Base-by-base conservation (phyloP, 2,329 filamentous ascomycete genomes). In the Pseudogymnoascus sp. region DNA sequence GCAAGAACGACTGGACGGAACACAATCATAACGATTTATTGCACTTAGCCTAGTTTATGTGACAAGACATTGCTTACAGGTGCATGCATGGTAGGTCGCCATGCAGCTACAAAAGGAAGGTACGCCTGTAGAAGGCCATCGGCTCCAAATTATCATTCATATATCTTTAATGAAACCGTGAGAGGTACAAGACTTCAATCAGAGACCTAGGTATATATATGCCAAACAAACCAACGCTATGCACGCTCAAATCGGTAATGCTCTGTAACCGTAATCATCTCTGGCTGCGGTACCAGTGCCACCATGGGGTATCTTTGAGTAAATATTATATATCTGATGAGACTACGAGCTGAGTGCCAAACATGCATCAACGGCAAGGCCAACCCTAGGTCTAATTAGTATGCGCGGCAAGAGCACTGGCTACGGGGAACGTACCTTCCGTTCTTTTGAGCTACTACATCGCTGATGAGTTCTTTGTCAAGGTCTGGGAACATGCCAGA, bases 401-500 rank as follows among this genome's bases (percentile, higher is more conserved):
- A 60, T 71, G 68, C 43, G 38, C 11, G 14, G 11, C 10, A 24
- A 50, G 24, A 56, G n/a, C 37, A 31, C 40, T 38, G 35, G 8
- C 7, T n/a, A 40, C 56, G 16, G 59, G 16, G 59, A 43, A 84
- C 89, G 78, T 75, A 93, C 91, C 91, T 86, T 73, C 95, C 96
- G 76, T 97, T 89, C 77, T 99, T 97, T 78, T 96, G 86, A 74
- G 93, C 87, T 26, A 99, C 95, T 41, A 99, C 95, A 77, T 99
- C 95, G 71, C 93, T 93, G 72, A 99, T 98, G 38, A 99, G 84
- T 59, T 99, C 96, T 71, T 87, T 86, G 75, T 99, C 95, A 60
- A 99, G 79, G 72, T 96, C 92, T 0, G 95, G 95, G 74, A 99
- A 99, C 95, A 99, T 99, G 70, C 91, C 89, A 59, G 91, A 88